These are phyloP conservation scores for Dendrobium catenatum DNA, from an alignment of 106 monocot species.

Conservation along the genomic window DNA sequence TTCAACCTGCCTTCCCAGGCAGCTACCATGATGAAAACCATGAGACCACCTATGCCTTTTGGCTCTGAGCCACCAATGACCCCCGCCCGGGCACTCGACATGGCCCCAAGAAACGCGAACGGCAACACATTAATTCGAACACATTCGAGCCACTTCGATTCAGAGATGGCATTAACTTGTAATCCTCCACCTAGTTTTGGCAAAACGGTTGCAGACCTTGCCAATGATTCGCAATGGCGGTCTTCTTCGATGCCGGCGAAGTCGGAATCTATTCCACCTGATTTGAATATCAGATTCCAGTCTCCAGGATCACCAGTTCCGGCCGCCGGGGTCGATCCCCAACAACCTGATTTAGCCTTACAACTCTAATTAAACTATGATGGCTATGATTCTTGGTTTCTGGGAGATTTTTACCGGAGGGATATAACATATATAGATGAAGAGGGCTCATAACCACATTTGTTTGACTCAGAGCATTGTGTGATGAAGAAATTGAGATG, in stretches of 20 bases:
- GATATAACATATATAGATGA: background rate
- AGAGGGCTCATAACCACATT: background rate
- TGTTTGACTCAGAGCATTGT: background rate
- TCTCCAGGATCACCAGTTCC: constrained; percentile 48
- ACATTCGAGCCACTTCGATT: constrained; percentile 4
- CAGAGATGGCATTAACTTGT: constrained; percentile 9
- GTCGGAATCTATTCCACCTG: constrained; percentile 32
- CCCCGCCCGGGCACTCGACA: constrained; percentile 1
- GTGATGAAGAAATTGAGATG: background rate
- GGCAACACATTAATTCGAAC: background rate
- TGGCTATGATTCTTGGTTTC: constrained; percentile 2
- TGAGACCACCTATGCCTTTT: background rate
- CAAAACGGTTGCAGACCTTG: background rate
- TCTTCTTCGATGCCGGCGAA: constrained; percentile 11
- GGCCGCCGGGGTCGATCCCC: constrained; percentile 14
- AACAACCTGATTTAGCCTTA: constrained; percentile 80
- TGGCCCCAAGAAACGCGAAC: constrained; percentile 31
- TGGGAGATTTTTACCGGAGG: background rate
- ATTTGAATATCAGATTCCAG: constrained; percentile 54
- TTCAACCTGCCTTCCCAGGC: constrained; percentile 1
- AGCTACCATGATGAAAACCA: background rate
- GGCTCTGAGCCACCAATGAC: constrained; percentile 4
- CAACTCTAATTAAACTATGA: constrained; percentile 38
- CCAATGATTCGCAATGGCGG: constrained; percentile 19
- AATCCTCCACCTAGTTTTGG: background rate